Percentiles rank a stretch among this genome's conserved stretches.
Evolutionary conservation across 306 rosid genomes (phyloP).

Genomic region (Glycyrrhiza uralensis): DNA sequence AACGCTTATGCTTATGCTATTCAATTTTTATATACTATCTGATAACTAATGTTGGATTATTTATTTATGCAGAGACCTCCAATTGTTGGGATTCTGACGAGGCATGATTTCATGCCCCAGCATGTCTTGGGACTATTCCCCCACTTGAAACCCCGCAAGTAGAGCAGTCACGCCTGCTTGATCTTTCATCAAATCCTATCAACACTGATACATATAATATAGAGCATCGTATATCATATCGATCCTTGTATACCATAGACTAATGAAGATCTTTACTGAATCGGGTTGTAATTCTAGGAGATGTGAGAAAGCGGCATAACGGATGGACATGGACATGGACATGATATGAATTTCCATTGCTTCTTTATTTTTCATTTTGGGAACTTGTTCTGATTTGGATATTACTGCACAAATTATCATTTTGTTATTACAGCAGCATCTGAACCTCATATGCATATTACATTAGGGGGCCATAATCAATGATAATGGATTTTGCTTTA

Average conservation of each 20-base stretch:
- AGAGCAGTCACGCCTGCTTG: neutral
- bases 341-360: neutral
- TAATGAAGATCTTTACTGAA: neutral
- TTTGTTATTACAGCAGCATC: neutral
- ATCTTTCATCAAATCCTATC: neutral
- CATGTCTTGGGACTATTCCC: constrained; percentile 63
- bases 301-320: neutral
- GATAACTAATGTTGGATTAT: too few species aligned
- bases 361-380: neutral
- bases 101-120: constrained; percentile 77
- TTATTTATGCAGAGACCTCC: constrained; percentile 93
- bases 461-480: neutral
- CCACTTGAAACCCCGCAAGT: constrained; percentile 38
- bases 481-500: too few species aligned
- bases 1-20: too few species aligned
- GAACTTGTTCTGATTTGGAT: neutral
- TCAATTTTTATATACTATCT: too few species aligned
- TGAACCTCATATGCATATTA: neutral
- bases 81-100: constrained; percentile 62
- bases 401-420: neutral
- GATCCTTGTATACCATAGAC: neutral
- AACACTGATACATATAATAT: neutral
- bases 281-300: neutral
- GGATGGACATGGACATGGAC: neutral
- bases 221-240: neutral